phyloP scores from a whole-genome alignment of 495 filamentous ascomycete species.

The Xylaria curta region DNA sequence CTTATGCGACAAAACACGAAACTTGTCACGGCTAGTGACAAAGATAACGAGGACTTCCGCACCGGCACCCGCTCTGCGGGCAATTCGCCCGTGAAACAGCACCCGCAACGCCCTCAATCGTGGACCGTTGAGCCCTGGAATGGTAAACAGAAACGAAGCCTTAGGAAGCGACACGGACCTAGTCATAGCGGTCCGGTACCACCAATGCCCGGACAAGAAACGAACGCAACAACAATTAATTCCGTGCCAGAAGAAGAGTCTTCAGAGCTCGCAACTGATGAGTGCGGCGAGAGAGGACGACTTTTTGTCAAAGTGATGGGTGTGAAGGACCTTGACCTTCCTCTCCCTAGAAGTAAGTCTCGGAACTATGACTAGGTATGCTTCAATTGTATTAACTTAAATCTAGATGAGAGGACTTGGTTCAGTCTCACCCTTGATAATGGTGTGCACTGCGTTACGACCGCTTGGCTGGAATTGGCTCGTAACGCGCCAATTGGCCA shows the following conservation, averaged over 20 bases:
- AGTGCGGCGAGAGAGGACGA: slow-evolving; percentile 87
- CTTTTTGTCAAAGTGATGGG: slow-evolving; percentile 97
- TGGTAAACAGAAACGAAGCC: slow-evolving; percentile 69
- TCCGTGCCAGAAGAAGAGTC: slow-evolving; percentile 63
- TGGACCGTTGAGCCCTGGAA: slow-evolving; percentile 99
- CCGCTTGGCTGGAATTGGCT: slow-evolving; percentile 91
- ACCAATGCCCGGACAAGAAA: slow-evolving; percentile 87
- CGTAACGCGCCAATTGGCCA: slow-evolving; percentile 95
- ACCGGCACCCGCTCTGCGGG: slow-evolving; percentile 65
- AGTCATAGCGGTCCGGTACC: slow-evolving; percentile 66
- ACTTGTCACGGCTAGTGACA: slow-evolving; percentile 86
- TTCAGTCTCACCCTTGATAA: slow-evolving; percentile 97
- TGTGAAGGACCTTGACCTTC: slow-evolving; percentile 91
- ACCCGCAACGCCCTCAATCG: slow-evolving; percentile 73
- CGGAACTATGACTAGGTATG: background rate
- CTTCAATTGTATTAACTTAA: slow-evolving; percentile 37
- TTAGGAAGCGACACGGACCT: slow-evolving; percentile 62
- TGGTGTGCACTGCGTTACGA: slow-evolving; percentile 96
- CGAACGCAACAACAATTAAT: slow-evolving; percentile 69
- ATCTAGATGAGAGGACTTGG: slow-evolving; percentile 80
- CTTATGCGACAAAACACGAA: slow-evolving; percentile 99
- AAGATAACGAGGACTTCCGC: slow-evolving; percentile 58
- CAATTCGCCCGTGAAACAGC: slow-evolving; percentile 73
- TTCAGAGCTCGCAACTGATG: slow-evolving; percentile 64
- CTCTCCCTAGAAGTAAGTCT: slow-evolving; percentile 82